Evolutionary conservation across 345 rosid genomes (phyloP).

Genomic region (Euphorbia peplus): DNA sequence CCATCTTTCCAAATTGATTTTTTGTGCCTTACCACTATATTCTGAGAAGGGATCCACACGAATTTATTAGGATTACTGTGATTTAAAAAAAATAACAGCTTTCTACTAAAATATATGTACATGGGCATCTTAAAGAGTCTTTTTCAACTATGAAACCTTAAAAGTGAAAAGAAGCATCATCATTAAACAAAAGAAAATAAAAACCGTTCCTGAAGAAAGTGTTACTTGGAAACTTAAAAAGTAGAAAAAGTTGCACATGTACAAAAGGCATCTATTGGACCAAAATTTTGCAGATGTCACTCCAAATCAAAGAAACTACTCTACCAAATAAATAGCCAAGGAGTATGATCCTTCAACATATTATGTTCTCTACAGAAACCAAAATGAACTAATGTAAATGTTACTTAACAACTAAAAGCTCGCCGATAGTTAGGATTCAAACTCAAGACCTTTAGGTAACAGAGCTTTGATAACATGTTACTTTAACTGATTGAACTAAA

Average conservation of each 20-base stretch:
- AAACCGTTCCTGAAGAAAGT: not conserved
- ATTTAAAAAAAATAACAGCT: not conserved
- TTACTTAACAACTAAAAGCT: too few species aligned
- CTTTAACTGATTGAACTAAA: too few species aligned
- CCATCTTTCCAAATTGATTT: conserved; percentile 35
- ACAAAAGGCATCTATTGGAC: not conserved
- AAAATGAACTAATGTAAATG: not conserved
- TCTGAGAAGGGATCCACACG: not conserved
- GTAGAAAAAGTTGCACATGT: not conserved
- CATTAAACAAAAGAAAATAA: conserved; percentile 1
- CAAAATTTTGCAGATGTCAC: not conserved
- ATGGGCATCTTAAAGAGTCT: not conserved
- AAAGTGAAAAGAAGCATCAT: not conserved
- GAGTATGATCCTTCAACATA: not conserved
- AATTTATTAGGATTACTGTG: not conserved
- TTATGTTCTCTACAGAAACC: not conserved
- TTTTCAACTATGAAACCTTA: not conserved
- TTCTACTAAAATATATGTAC: not conserved
- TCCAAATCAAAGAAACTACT: not conserved
- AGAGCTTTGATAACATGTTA: too few species aligned
- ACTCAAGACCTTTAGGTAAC: too few species aligned
- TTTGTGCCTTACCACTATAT: not conserved
- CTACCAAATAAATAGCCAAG: not conserved
- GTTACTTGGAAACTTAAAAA: not conserved
- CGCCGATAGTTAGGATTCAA: too few species aligned